Conservation (phyloP, 176 grass and related monocot species). For the Aegilops sharonensis region DNA sequence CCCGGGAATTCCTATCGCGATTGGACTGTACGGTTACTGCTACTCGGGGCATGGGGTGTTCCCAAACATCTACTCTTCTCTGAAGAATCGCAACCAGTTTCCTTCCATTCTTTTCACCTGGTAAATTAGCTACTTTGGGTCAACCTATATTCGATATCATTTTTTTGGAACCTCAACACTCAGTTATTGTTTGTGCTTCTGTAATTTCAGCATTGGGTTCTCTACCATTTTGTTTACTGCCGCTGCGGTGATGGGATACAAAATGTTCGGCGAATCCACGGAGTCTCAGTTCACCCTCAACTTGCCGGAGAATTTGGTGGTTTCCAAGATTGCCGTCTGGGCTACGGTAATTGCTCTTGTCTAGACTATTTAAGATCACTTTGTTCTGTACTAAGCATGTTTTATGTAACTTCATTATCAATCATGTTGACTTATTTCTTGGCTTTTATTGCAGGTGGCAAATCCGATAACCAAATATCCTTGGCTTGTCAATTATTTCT, state of each 20-base stretch:
- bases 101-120: conserved; percentile 65
- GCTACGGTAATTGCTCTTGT: conserved; percentile 59
- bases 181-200: conserved; percentile 7
- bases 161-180: background rate
- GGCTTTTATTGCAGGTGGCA: conserved; percentile 65
- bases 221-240: conserved; percentile 67
- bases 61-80: conserved; percentile 95
- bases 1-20: conserved; percentile 76
- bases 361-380: background rate
- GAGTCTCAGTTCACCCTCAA: conserved; percentile 32
- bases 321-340: conserved; percentile 86
- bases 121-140: conserved; percentile 43
- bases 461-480: conserved; percentile 99
- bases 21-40: conserved; percentile 89
- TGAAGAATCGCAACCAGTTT: conserved; percentile 78
- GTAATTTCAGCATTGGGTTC: conserved; percentile 55
- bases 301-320: conserved; percentile 63
- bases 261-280: conserved; percentile 88
- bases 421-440: background rate
- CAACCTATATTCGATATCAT: no score
- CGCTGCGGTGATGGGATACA: conserved; percentile 64
- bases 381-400: background rate
- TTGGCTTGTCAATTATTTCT: conserved; percentile 24
- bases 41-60: conserved; percentile 94
- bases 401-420: background rate